Percentiles rank a stretch among this genome's conserved stretches.
phyloP scores from a whole-genome alignment of 331 rosid species.

The Ulmus americana region DNA sequence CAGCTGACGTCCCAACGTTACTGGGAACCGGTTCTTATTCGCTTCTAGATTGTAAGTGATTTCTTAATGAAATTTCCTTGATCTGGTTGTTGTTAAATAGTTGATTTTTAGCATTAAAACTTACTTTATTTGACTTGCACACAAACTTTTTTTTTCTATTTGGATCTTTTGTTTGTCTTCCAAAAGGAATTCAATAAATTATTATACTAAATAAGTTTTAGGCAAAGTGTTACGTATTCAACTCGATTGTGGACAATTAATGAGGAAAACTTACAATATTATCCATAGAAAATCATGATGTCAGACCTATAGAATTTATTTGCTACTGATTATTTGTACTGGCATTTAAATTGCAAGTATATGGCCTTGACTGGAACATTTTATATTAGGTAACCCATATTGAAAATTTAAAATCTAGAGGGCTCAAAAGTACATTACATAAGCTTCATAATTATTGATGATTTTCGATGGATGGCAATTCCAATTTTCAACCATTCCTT shows the following conservation, averaged over 20 bases:
- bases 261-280: no score
- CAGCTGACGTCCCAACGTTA: constrained; percentile 83
- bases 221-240: no score
- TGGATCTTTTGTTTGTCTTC: neutral
- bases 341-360: neutral
- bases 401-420: neutral
- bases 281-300: no score
- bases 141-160: neutral
- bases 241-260: no score
- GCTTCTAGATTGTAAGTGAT: constrained; percentile 67
- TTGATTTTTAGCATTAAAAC: neutral
- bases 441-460: neutral
- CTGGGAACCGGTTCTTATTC: constrained; percentile 85
- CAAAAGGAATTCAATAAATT: no score
- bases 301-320: no score
- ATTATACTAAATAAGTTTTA: neutral
- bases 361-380: neutral
- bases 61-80: constrained; percentile 26
- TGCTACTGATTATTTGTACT: neutral
- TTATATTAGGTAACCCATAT: neutral
- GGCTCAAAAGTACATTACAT: neutral
- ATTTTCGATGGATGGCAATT: no score
- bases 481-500: no score
- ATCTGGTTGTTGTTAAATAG: constrained; percentile 15
- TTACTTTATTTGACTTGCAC: neutral